Evolutionary conservation across 129 eudicot species (phyloP).

Genomic region (Flaveria linearis): DNA sequence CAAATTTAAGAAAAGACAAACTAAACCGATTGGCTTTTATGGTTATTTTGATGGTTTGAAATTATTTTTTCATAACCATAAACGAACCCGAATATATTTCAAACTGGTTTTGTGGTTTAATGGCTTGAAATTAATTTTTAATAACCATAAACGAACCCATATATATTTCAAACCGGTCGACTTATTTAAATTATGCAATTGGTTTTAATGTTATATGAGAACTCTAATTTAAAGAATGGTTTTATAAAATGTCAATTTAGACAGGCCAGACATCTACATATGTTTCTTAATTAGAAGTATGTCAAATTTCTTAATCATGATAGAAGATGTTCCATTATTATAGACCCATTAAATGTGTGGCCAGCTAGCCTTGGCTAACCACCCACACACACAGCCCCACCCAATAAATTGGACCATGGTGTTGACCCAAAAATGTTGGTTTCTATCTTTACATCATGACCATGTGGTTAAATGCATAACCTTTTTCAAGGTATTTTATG

Average conservation of each 20-base stretch:
- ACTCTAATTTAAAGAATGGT: not conserved
- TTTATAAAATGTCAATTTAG: slow-evolving; percentile 9
- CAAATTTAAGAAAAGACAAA: too few relatives aligned
- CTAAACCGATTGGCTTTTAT: too few relatives aligned
- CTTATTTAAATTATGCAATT: too few relatives aligned
- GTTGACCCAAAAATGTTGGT: slow-evolving; percentile 43
- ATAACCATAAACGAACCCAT: too few relatives aligned
- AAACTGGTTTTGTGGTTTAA: too few relatives aligned
- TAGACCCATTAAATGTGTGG: slow-evolving; percentile 30
- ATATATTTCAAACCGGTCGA: too few relatives aligned
- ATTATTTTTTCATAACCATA: too few relatives aligned
- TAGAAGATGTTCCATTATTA: slow-evolving; percentile 23
- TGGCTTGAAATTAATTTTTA: too few relatives aligned
- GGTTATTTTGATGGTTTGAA: too few relatives aligned
- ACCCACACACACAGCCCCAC: slow-evolving; percentile 5
- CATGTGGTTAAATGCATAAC: slow-evolving; percentile 36
- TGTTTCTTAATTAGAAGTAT: slow-evolving; percentile 16
- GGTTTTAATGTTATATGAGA: too few relatives aligned
- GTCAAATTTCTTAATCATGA: slow-evolving; percentile 31
- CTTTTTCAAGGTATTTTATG: slow-evolving; percentile 45
- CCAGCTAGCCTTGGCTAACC: slow-evolving; percentile 30
- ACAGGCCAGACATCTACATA: slow-evolving; percentile 19
- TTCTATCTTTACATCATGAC: slow-evolving; percentile 35
- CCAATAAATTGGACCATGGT: slow-evolving; percentile 37
- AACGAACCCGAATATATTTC: too few relatives aligned